Base-by-base conservation (phyloP, 768 basidiomycete genomes). In the Phaeolepiota aurea region DNA sequence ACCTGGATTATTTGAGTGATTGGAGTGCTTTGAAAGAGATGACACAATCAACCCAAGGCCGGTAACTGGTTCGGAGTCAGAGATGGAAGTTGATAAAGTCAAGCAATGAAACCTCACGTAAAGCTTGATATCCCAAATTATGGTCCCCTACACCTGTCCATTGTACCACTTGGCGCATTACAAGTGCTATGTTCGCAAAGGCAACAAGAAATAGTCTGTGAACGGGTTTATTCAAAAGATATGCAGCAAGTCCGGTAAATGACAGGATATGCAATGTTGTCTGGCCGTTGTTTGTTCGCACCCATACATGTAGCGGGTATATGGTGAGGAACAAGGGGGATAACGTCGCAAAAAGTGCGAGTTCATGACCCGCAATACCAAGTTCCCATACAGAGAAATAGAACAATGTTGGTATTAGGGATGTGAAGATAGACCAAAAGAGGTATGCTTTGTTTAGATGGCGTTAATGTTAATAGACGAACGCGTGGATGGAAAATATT, bases 371-470 rank as follows among this genome's bases (percentile, higher is more conserved):
- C 9, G 85, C 77, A 20, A 93, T 70, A 19, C 84, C 87, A 13
- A 92, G 78, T 54, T 88, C 74, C 90, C 90, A 92, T 14, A 94
- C 78, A 18, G 87, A 90, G 63, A 89, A 93, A 61, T 92, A 93
- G 65, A 93, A 93, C 3, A 93, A 66, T 3, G 85, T 79, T 1
- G 83, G 80, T 4, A 82, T 74, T 14, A 91, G 75, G 2, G 78
- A 72, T 1, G 90, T 92, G 55, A 86, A 78, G 36, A 87, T 70
- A 1, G 88, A 85, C 85, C 86, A 89, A 58, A 82, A 87, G 13
- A 84, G 64, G 53, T 80, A 88, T 3, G 83, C 86, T 88, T 42
- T 9, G 37, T 39, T 21, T 19, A 13, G 32, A 22, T 23, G n/a
- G 20, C 20, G 20, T 10, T 35, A 30, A 36, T 54, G 30, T 51